Evolutionary conservation across 1,284 basidiomycete species (phyloP).

Genomic region (Cryptococcus sp.): DNA sequence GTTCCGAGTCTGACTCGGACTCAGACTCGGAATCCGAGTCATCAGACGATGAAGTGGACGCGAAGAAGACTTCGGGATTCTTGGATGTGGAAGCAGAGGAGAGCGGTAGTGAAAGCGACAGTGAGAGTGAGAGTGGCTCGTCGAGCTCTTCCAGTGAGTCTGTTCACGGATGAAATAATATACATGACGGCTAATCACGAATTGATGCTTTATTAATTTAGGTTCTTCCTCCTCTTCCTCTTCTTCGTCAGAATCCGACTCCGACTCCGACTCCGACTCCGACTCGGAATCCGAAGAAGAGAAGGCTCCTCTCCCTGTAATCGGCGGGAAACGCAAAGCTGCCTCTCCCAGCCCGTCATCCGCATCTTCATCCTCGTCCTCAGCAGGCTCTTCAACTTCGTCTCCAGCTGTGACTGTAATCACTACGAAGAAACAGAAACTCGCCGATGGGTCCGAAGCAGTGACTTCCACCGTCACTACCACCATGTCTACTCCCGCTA

Average conservation of each 20-base stretch:
- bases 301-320: constrained; percentile 14
- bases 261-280: constrained; percentile 18
- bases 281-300: constrained; percentile 23
- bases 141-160: constrained; percentile 13
- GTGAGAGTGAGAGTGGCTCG: constrained; percentile 7
- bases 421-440: constrained; percentile 42
- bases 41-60: constrained; percentile 14
- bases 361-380: constrained; percentile 35
- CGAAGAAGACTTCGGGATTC: constrained; percentile 21
- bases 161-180: not conserved
- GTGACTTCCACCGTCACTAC: constrained; percentile 31
- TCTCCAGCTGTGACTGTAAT: constrained; percentile 25
- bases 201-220: no score
- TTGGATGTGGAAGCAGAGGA: constrained; percentile 34
- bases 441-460: constrained; percentile 20
- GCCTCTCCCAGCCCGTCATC: constrained; percentile 36
- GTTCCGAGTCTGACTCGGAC: constrained; percentile 16
- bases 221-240: constrained; percentile 40
- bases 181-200: no score
- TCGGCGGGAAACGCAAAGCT: constrained; percentile 39
- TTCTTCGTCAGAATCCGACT: constrained; percentile 24
- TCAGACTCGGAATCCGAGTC: constrained; percentile 17
- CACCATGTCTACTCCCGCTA: constrained; percentile 19
- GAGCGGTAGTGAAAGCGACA: constrained; percentile 16
- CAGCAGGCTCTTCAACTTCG: constrained; percentile 16